Evolutionary conservation across 345 rosid genomes (phyloP).

Genomic region (Iberis pinnata): DNA sequence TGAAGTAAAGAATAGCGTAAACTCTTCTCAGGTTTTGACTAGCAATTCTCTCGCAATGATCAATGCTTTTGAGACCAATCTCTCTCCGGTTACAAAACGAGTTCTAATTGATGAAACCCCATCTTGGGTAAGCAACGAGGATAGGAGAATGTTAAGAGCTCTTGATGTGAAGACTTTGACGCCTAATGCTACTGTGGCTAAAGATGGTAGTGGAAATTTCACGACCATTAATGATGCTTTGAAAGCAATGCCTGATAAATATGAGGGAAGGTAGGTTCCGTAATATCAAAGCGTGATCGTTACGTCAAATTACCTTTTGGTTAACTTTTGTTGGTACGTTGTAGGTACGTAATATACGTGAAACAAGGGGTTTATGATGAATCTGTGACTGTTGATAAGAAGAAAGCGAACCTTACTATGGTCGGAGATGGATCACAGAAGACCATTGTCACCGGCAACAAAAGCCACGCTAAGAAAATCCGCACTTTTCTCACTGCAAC

Average conservation of each 20-base stretch:
- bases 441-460: conserved; percentile 57
- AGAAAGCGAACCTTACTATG: conserved; percentile 51
- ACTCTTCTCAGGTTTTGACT: conserved; percentile 41
- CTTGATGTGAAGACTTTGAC: conserved; percentile 23
- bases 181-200: conserved; percentile 58
- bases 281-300: conserved; percentile 1
- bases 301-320: not conserved
- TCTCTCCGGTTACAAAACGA: conserved; percentile 28
- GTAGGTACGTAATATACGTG: conserved; percentile 63
- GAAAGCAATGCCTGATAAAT: conserved; percentile 48
- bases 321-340: conserved; percentile 8
- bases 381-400: conserved; percentile 41
- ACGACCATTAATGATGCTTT: conserved; percentile 58
- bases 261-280: conserved; percentile 62
- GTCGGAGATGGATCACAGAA: conserved; percentile 86
- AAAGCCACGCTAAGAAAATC: conserved; percentile 47
- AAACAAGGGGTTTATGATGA: conserved; percentile 67
- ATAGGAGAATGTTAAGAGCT: conserved; percentile 51
- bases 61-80: conserved; percentile 23
- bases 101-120: conserved; percentile 48
- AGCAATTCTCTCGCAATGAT: conserved; percentile 72
- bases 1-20: conserved; percentile 38
- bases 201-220: conserved; percentile 78
- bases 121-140: conserved; percentile 48
- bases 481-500: conserved; percentile 54